Conservation (phyloP, 129 eudicot genomes). For the Cynara cardunculus region DNA sequence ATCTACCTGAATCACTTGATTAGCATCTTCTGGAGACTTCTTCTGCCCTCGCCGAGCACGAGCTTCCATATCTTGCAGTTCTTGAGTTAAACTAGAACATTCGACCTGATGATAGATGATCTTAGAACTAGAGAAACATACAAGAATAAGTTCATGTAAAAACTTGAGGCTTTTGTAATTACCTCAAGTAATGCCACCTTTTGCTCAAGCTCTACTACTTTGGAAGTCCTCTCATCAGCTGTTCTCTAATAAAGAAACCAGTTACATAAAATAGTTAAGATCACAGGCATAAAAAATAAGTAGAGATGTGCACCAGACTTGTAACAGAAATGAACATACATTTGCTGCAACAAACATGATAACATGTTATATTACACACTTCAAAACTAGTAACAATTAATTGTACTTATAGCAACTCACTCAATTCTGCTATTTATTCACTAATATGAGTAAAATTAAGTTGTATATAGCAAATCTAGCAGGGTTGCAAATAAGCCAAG, state of each 20-base stretch:
- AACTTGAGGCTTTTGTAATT: conserved; percentile 15
- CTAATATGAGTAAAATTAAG: neutral
- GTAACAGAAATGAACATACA: neutral
- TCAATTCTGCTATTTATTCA: neutral
- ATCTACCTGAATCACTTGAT: conserved; percentile 81
- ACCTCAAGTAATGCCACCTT: conserved; percentile 98
- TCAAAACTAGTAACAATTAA: neutral
- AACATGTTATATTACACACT: neutral
- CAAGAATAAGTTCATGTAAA: conserved; percentile 2
- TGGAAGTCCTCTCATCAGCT: conserved; percentile 88
- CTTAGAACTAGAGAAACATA: conserved; percentile 7
- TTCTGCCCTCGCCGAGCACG: conserved; percentile 90
- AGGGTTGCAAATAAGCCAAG: neutral
- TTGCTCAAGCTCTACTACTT: conserved; percentile 93
- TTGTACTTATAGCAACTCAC: conserved; percentile 5
- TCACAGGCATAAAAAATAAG: neutral
- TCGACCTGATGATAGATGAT: conserved; percentile 56
- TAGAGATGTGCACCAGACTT: neutral
- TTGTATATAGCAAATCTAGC: neutral
- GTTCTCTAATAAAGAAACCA: conserved; percentile 55
- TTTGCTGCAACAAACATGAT: neutral
- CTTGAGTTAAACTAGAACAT: conserved; percentile 93
- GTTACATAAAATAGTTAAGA: conserved; percentile 8
- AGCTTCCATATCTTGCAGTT: conserved; percentile 92
- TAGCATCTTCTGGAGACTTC: conserved; percentile 91